Evolutionary conservation across 2,329 filamentous ascomycete genomes (phyloP), one percentile per base, ranked within the genome.

Genomic region (Penicillium sp.): DNA sequence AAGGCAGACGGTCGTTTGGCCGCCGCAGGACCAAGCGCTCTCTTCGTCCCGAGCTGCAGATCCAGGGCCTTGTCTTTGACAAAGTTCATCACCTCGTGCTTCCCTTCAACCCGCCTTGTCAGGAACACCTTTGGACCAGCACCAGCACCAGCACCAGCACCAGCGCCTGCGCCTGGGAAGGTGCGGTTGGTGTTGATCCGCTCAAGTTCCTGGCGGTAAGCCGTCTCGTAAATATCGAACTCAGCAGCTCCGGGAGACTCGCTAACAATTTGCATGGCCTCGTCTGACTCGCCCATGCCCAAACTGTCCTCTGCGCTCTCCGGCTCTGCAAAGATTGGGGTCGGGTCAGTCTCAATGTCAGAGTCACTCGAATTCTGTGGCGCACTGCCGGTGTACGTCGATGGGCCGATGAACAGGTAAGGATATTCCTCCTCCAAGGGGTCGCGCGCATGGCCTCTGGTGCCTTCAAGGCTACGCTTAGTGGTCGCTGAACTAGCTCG

Each of bases 201-300:
- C 43, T 84, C 78, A 18, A 93, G 79, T 67, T 96, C 87, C 45
- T 86, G 79, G 57, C 87, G 81, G 61, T 94, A 96, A 0, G 91
- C 91, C 1, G 78, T 80, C 62, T 94, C 87, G 63, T 95, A 96
- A 42, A 97, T 84, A 58, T 93, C 83, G 54, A 87, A 87, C 45
- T 94, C 88, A 4, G 87, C 86, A 1, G 83, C 84, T 0, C 84
- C 84, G 2, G 91, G 91, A 1, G 87, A 94, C 64, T 95, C 89
- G 19, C 86, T 87, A 27, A 95, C 82, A 4, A 84, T 62, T 15
- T 60, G 67, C 15, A 56, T 53, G 11, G 47, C 29, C 7, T 41
- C 33, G 9, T 50, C 46, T 6, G 19, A 39, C 11, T 38, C 38
- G 17, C 45, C 44, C 9, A 62, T 66, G 7, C 61, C 52, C 16